A percentile compares a stretch with the other conserved stretches of the same genome.
Evolutionary conservation across 208 protist species (phyloP).

Genomic region (Porcisia deanei): DNA sequence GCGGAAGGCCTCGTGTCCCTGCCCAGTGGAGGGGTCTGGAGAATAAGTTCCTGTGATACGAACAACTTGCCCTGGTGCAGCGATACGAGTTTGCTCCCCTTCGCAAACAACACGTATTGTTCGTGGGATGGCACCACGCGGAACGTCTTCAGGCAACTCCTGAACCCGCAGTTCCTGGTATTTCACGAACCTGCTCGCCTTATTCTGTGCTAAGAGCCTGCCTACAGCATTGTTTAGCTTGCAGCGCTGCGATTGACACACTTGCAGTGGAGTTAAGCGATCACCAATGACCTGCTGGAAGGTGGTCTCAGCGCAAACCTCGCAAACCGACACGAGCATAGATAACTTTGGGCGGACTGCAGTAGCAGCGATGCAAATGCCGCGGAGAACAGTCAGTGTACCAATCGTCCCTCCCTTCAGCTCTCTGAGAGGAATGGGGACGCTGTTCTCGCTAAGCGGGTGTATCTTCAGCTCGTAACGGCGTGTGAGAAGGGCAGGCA

Average conservation of each 20-base stretch:
- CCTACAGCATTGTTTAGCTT: constrained; percentile 83
- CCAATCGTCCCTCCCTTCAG: constrained; percentile 77
- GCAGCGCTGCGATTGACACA: constrained; percentile 89
- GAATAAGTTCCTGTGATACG: constrained; percentile 83
- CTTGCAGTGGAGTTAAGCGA: constrained; percentile 73
- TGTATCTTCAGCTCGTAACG: constrained; percentile 77
- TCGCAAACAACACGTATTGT: constrained; percentile 87
- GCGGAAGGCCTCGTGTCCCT: constrained; percentile 80
- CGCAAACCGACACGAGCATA: constrained; percentile 88
- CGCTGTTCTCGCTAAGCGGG: constrained; percentile 43
- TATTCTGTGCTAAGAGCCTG: constrained; percentile 81
- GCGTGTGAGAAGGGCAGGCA: constrained; percentile 66
- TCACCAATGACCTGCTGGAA: constrained; percentile 92
- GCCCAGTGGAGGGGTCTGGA: constrained; percentile 81
- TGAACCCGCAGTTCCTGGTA: constrained; percentile 90
- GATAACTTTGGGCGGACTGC: constrained; percentile 82
- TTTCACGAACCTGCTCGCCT: constrained; percentile 86
- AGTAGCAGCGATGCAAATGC: constrained; percentile 89
- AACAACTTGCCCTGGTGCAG: constrained; percentile 80
- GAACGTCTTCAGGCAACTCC: constrained; percentile 88
- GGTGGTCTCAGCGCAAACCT: constrained; percentile 87
- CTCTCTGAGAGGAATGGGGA: constrained; percentile 65
- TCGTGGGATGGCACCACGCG: constrained; percentile 83
- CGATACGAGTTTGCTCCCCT: constrained; percentile 80
- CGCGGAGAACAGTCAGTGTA: constrained; percentile 77